Percentiles rank a stretch among this genome's conserved stretches.
Conservation (phyloP, 768 basidiomycete species). For the Trametes villosa region DNA sequence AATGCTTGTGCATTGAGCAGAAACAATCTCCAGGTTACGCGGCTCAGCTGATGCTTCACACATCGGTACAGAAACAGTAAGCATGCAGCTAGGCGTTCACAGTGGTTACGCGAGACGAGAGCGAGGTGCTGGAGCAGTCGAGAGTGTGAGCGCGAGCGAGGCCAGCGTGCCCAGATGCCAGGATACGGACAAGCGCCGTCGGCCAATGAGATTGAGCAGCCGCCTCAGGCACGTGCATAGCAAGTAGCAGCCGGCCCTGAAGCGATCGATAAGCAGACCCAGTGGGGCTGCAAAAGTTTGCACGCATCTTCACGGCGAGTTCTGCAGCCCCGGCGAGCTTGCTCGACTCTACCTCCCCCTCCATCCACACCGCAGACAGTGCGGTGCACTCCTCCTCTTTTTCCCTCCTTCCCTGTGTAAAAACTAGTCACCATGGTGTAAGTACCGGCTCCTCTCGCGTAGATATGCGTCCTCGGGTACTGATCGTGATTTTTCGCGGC, state of each 20-base stretch:
- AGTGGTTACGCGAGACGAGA: neutral
- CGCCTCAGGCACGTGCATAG: constrained; percentile 12
- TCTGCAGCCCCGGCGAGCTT: constrained; percentile 37
- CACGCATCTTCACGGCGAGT: constrained; percentile 26
- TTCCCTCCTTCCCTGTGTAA: constrained; percentile 39
- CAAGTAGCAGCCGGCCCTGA: constrained; percentile 46
- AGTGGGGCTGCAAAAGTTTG: constrained; percentile 30
- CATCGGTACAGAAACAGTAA: no score
- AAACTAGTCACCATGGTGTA: constrained; percentile 80
- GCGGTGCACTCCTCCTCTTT: constrained; percentile 18
- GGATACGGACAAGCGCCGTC: neutral
- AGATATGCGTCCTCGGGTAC: neutral
- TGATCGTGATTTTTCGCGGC: constrained; percentile 36
- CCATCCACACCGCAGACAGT: constrained; percentile 16
- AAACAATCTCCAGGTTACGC: no score
- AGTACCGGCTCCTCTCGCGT: constrained; percentile 39
- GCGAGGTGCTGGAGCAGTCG: constrained; percentile 1
- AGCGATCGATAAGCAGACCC: constrained; percentile 48
- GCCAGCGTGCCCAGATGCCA: neutral
- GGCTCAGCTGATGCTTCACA: no score
- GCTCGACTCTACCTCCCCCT: constrained; percentile 28
- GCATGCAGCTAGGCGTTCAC: no score
- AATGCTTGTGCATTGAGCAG: neutral
- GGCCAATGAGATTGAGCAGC: neutral
- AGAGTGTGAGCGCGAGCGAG: constrained; percentile 1